These are phyloP conservation scores for Leptosphaerulina australis DNA, from an alignment of 2,329 filamentous ascomycete species.

Conservation along the genomic window DNA sequence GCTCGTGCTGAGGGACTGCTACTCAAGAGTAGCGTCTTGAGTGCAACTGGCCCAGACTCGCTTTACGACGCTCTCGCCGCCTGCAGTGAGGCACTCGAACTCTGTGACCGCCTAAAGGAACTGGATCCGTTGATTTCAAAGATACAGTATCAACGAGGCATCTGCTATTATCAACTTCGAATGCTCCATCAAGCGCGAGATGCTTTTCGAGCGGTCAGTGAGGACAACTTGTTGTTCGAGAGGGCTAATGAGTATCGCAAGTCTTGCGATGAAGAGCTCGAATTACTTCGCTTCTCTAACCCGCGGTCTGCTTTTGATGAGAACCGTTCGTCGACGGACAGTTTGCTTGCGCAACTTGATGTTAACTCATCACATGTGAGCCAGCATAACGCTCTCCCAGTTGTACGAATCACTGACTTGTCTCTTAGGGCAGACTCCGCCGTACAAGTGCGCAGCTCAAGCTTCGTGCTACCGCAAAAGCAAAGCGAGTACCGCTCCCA, in stretches of 20 bases:
- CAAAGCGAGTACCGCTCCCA: conserved; percentile 35
- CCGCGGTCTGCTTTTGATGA: conserved; percentile 42
- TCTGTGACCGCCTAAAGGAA: conserved; percentile 32
- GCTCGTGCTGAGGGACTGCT: conserved; percentile 38
- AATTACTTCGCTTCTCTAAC: conserved; percentile 15
- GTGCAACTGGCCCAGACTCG: conserved; percentile 30
- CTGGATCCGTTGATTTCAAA: conserved; percentile 29
- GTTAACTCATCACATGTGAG: conserved; percentile 23
- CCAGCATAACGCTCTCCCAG: background rate
- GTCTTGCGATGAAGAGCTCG: conserved; percentile 30
- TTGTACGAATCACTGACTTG: conserved; percentile 2
- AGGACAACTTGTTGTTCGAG: conserved; percentile 18
- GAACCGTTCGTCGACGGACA: conserved; percentile 28
- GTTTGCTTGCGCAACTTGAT: conserved; percentile 25
- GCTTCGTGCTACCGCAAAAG: conserved; percentile 27
- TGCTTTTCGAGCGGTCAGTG: conserved; percentile 23
- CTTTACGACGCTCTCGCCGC: conserved; percentile 39
- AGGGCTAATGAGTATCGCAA: conserved; percentile 21
- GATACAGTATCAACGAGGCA: conserved; percentile 36
- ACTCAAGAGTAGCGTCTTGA: conserved; percentile 37
- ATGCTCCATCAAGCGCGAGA: conserved; percentile 32
- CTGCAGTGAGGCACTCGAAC: conserved; percentile 40
- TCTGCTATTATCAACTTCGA: conserved; percentile 33
- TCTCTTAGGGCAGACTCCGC: conserved; percentile 27
- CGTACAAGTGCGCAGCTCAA: conserved; percentile 32